Conservation (phyloP, 192 early-diverging fungal genomes). For the Globomyces pollinis-pini region DNA sequence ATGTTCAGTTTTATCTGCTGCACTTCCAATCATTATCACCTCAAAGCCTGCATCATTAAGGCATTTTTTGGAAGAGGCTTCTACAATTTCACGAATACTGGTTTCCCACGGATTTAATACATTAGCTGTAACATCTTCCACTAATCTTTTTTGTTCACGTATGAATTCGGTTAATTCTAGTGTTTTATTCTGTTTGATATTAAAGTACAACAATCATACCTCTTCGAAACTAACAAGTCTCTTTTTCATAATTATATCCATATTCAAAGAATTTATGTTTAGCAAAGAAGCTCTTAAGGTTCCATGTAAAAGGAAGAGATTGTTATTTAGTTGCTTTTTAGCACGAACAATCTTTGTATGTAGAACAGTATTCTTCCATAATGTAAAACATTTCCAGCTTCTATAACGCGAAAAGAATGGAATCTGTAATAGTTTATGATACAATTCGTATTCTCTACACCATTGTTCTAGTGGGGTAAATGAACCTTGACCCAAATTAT, state of each 20-base stretch:
- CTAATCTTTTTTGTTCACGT: constrained; percentile 34
- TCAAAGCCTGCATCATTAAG: constrained; percentile 45
- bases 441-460: constrained; percentile 45
- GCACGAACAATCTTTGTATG: constrained; percentile 37
- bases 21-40: too few relatives aligned
- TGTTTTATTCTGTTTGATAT: too few relatives aligned
- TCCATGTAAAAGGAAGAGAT: constrained; percentile 44
- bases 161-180: constrained; percentile 42
- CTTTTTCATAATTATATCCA: constrained; percentile 18
- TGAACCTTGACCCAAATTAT: constrained; percentile 37
- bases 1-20: constrained; percentile 1
- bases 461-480: constrained; percentile 48
- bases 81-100: constrained; percentile 27
- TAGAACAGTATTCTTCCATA: constrained; percentile 41
- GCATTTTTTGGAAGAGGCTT: constrained; percentile 32
- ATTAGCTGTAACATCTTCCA: constrained; percentile 19
- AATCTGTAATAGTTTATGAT: constrained; percentile 41
- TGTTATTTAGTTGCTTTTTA: constrained; percentile 24
- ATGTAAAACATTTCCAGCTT: constrained; percentile 51
- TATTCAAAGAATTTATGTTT: constrained; percentile 23
- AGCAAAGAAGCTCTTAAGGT: constrained; percentile 32
- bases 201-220: too few relatives aligned
- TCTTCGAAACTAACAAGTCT: constrained; percentile 28
- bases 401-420: constrained; percentile 50
- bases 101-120: constrained; percentile 35